Percentiles rank a stretch among this genome's conserved stretches.
Evolutionary conservation across 2,329 filamentous ascomycete species (phyloP).

Genomic region (Fusarium sp.): DNA sequence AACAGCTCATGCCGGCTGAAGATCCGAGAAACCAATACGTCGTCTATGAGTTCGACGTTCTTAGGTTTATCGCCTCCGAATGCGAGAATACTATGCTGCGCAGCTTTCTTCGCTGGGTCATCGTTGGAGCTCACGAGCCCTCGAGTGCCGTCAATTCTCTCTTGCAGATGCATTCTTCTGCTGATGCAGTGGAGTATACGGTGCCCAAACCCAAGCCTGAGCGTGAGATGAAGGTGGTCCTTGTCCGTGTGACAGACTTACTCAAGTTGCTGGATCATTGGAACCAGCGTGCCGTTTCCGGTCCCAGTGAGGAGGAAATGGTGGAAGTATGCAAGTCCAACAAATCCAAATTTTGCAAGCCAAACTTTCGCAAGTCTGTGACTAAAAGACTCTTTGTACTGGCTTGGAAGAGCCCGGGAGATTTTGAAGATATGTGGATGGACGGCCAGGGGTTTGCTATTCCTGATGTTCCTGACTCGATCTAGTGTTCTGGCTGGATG

Average conservation of each 20-base stretch:
- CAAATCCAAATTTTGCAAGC: no score
- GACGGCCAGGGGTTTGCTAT: background rate
- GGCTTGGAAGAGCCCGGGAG: background rate
- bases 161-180: background rate
- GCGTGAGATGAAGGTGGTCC: background rate
- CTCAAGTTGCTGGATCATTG: background rate
- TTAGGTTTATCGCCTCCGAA: accelerated
- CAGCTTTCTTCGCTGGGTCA: background rate
- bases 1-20: accelerated
- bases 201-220: background rate
- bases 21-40: background rate
- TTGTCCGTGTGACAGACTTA: background rate
- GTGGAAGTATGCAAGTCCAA: background rate
- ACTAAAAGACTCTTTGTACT: background rate
- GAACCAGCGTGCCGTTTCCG: background rate
- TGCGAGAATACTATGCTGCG: background rate
- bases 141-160: background rate
- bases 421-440: background rate
- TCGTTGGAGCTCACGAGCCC: background rate
- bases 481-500: background rate
- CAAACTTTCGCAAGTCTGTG: background rate
- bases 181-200: accelerated
- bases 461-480: background rate
- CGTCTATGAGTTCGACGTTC: accelerated
- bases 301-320: background rate